Percentiles rank a stretch among this genome's conserved stretches.
These are phyloP conservation scores for Withania somnifera DNA, from an alignment of 305 asterid species.

Conservation along the genomic window DNA sequence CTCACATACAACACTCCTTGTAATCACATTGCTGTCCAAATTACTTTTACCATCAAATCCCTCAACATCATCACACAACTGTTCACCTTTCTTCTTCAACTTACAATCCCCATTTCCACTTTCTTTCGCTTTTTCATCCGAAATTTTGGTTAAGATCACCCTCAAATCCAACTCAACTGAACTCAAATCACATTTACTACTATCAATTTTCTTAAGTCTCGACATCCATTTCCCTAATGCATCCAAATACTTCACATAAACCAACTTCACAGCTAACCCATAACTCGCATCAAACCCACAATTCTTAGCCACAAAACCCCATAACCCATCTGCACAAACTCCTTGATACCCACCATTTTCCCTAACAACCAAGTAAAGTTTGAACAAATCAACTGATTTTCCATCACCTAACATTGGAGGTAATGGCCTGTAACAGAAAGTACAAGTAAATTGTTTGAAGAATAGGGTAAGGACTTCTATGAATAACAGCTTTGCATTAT, in stretches of 20 bases:
- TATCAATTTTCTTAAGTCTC: conserved; percentile 6
- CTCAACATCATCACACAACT: not conserved
- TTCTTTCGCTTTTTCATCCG: conserved; percentile 26
- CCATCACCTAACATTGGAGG: conserved; percentile 53
- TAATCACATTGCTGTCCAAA: not conserved
- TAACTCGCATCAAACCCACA: conserved; percentile 33
- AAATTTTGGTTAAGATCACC: conserved; percentile 21
- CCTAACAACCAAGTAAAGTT: conserved; percentile 34
- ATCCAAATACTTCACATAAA: conserved; percentile 45
- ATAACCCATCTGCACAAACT: conserved; percentile 26
- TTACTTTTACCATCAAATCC: not conserved
- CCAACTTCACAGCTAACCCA: conserved; percentile 45
- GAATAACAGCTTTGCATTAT: conserved; percentile 19
- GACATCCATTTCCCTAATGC: conserved; percentile 33
- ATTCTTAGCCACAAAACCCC: conserved; percentile 38
- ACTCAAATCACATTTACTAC: not conserved
- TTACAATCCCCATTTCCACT: conserved; percentile 8
- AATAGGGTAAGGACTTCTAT: conserved; percentile 23
- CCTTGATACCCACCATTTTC: conserved; percentile 33
- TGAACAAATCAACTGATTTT: conserved; percentile 42
- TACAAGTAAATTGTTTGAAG: conserved; percentile 17
- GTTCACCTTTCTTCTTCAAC: not conserved
- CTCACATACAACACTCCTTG: not conserved
- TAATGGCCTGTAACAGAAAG: conserved; percentile 30
- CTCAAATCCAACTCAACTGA: conserved; percentile 33